These are phyloP conservation scores for Colletotrichum sp. DNA, from an alignment of 2,329 filamentous ascomycete genomes.

Conservation along the genomic window DNA sequence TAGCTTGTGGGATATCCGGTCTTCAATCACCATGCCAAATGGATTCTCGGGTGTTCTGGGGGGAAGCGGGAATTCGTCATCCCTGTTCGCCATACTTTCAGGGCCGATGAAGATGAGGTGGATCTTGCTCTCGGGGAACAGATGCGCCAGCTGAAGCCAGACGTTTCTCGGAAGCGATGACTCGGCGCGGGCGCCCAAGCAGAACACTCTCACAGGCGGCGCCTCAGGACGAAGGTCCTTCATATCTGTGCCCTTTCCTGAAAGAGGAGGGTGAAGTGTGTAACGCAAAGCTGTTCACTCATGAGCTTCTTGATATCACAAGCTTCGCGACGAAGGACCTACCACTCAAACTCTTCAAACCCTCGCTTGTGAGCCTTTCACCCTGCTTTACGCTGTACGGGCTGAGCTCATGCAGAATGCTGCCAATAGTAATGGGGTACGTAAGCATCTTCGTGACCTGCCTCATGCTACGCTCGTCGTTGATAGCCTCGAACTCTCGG, in stretches of 20 bases:
- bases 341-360: constrained; percentile 93
- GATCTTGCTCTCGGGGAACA: constrained; percentile 91
- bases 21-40: constrained; percentile 93
- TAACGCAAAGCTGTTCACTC: constrained; percentile 77
- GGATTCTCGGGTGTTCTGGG: constrained; percentile 85
- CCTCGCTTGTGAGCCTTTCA: constrained; percentile 82
- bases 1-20: constrained; percentile 84
- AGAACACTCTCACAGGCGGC: constrained; percentile 89
- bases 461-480: constrained; percentile 87
- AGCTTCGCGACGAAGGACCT: constrained; percentile 39
- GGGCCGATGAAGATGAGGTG: constrained; percentile 95
- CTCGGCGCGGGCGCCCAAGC: constrained; percentile 94
- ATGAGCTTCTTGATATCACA: background rate
- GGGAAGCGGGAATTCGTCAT: constrained; percentile 90
- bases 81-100: constrained; percentile 93
- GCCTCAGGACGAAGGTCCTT: constrained; percentile 83
- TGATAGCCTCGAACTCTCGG: constrained; percentile 87
- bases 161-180: constrained; percentile 92
- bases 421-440: constrained; percentile 91
- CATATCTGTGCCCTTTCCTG: constrained; percentile 75
- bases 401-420: constrained; percentile 91
- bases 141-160: constrained; percentile 91
- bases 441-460: constrained; percentile 93
- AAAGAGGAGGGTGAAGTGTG: constrained; percentile 85
- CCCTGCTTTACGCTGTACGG: constrained; percentile 83